Evolutionary conservation across 1,284 basidiomycete genomes (phyloP), one percentile per base, ranked within the genome.

Genomic region (Volvariella surrecta): DNA sequence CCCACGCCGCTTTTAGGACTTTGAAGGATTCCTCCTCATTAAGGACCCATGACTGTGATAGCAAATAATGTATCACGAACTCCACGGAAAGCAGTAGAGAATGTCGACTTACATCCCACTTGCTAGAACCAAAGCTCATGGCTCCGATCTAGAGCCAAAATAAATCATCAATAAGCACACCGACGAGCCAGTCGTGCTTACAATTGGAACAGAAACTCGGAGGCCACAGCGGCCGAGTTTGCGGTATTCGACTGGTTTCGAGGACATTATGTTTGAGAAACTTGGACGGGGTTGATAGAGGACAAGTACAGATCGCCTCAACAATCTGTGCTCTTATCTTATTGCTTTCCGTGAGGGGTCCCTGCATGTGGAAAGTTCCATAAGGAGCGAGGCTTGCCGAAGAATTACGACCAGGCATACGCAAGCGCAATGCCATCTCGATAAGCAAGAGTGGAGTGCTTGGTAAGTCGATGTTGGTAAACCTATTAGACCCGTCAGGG

Each of bases 181-280:
- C 4, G 9, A n/a, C 13, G 16, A 10, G 32, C 11, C 4, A 16
- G 16, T 30, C 11, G 15, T 30, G 6, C 49, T 31, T 18, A 52
- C 50, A 21, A 73, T 69, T 4, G 71, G 68, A 11, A 68, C 65
- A 1, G 74, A 76, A 20, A 79, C 71, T 35, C 64, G 61, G 20
- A 76, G 61, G 4, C 71, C 73, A 0, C 65, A 67, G 43, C 65
- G 66, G 32, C 74, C 74, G 0, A 77, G 60, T 32, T 67, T 64
- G 32, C 63, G 60, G 39, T 71, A 71, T 49, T 64, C 56, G 13
- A 60, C 50, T 15, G 24, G n/a, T n/a, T n/a, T n/a, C n/a, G n/a
- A n/a, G n/a, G n/a, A n/a, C n/a, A n/a, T n/a, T n/a, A n/a, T n/a
- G n/a, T n/a, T n/a, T n/a, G n/a, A n/a, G n/a, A n/a, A n/a, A n/a